These are phyloP conservation scores for Cutaneotrichosporon cyanovorans DNA, from an alignment of 1,284 basidiomycete genomes.

Conservation along the genomic window DNA sequence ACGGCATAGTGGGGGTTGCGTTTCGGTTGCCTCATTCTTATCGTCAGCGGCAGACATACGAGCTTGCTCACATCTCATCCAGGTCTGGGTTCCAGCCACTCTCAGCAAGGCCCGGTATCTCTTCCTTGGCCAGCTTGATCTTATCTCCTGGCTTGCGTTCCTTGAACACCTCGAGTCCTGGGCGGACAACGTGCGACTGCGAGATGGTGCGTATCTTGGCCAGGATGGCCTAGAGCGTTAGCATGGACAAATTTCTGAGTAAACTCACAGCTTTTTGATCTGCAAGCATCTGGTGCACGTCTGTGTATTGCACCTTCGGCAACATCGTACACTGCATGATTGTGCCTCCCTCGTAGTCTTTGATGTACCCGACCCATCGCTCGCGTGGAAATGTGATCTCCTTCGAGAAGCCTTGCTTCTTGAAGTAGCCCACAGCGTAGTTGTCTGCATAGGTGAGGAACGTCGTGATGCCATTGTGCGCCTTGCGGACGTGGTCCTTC, in stretches of 20 bases:
- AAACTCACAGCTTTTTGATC: slow-evolving; percentile 65
- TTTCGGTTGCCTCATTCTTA: slow-evolving; percentile 51
- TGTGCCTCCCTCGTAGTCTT: slow-evolving; percentile 99
- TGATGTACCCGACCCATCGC: slow-evolving; percentile 98
- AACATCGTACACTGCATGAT: slow-evolving; percentile 99
- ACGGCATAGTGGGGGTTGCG: slow-evolving; percentile 54
- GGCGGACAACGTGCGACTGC: slow-evolving; percentile 76
- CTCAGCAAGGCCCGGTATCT: slow-evolving; percentile 82
- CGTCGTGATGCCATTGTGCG: slow-evolving; percentile 74
- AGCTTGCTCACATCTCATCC: slow-evolving; percentile 57
- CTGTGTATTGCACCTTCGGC: slow-evolving; percentile 79
- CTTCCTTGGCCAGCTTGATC: slow-evolving; percentile 46
- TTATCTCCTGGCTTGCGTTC: slow-evolving; percentile 40
- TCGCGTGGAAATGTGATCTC: slow-evolving; percentile 86
- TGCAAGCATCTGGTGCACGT: slow-evolving; percentile 69
- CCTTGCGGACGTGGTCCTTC: slow-evolving; percentile 81
- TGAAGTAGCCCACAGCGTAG: slow-evolving; percentile 98
- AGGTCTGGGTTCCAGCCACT: slow-evolving; percentile 90
- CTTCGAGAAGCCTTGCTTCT: slow-evolving; percentile 97
- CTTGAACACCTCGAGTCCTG: slow-evolving; percentile 72
- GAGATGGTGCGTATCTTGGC: slow-evolving; percentile 83
- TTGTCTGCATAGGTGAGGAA: slow-evolving; percentile 99
- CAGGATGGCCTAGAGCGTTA: slow-evolving; percentile 57
- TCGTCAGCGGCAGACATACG: neutral
- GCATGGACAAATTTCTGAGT: neutral